phyloP scores from a whole-genome alignment of 2,329 filamentous ascomycete genomes.

The Trichoderma breve region DNA sequence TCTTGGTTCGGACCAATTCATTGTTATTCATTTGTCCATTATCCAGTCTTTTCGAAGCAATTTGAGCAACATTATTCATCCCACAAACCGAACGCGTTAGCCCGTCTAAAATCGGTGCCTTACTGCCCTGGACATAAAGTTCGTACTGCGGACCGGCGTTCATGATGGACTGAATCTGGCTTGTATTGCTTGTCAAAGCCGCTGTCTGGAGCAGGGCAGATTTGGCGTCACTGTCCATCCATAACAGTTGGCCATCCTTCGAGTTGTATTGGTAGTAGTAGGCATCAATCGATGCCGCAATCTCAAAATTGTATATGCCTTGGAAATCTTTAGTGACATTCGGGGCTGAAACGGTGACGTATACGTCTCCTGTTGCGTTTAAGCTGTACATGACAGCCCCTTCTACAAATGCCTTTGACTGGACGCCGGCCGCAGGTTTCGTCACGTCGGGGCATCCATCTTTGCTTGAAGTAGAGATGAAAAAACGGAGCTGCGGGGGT shows the following conservation, averaged over 20 bases:
- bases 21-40: constrained; percentile 48
- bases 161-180: constrained; percentile 55
- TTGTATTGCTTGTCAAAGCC: constrained; percentile 62
- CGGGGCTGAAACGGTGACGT: constrained; percentile 72
- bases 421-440: constrained; percentile 23
- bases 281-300: constrained; percentile 78
- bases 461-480: constrained; percentile 59
- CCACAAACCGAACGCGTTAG: constrained; percentile 82
- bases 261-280: constrained; percentile 66
- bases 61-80: constrained; percentile 62
- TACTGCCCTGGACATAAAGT: constrained; percentile 69
- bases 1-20: constrained; percentile 54
- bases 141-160: constrained; percentile 61
- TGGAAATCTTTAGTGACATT: constrained; percentile 57
- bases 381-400: constrained; percentile 68
- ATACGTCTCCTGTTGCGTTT: constrained; percentile 65
- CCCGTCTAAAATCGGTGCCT: constrained; percentile 61
- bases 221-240: constrained; percentile 80
- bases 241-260: constrained; percentile 57
- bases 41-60: constrained; percentile 51
- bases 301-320: constrained; percentile 73
- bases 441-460: constrained; percentile 31
- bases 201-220: constrained; percentile 77
- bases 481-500: constrained; percentile 74
- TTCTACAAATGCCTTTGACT: constrained; percentile 53